Evolutionary conservation across 2,329 filamentous ascomycete genomes (phyloP).

Genomic region (Arthrobotrys megalospora): DNA sequence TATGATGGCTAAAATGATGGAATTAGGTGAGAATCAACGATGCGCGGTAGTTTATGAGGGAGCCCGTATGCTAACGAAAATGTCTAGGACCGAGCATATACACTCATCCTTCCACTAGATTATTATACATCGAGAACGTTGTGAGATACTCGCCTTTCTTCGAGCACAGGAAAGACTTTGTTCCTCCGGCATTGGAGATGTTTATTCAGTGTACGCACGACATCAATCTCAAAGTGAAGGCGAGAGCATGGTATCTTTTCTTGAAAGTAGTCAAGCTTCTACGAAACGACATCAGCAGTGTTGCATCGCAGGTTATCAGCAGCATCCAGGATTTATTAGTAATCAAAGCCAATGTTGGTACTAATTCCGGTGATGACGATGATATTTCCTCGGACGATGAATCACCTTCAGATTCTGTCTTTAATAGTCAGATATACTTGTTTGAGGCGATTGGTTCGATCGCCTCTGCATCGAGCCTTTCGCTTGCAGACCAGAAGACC

Average conservation of each 20-base stretch:
- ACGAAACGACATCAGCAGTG: constrained; percentile 84
- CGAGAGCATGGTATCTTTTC: constrained; percentile 97
- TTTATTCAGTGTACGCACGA: constrained; percentile 94
- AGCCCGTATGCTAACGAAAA: constrained; percentile 55
- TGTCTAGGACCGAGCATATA: constrained; percentile 83
- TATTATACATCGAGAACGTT: constrained; percentile 99
- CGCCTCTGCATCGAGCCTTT: constrained; percentile 82
- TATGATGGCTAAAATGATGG: constrained; percentile 97
- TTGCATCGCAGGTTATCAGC: constrained; percentile 91
- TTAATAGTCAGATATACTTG: constrained; percentile 90
- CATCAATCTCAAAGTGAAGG: constrained; percentile 86
- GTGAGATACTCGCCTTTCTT: constrained; percentile 95
- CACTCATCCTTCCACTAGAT: constrained; percentile 88
- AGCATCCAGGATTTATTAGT: constrained; percentile 88
- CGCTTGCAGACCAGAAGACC: constrained; percentile 85
- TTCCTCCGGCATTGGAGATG: constrained; percentile 88
- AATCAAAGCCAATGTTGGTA: constrained; percentile 90
- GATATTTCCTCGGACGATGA: constrained; percentile 97
- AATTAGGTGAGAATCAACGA: constrained; percentile 78
- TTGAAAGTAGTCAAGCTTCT: constrained; percentile 92
- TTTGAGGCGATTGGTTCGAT: constrained; percentile 96
- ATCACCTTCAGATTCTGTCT: constrained; percentile 88
- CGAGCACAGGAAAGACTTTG: constrained; percentile 83
- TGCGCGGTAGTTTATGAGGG: constrained; percentile 38
- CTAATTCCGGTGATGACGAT: constrained; percentile 81